These are phyloP conservation scores for Crepidotus variabilis DNA, from an alignment of 768 basidiomycete species.

Conservation along the genomic window DNA sequence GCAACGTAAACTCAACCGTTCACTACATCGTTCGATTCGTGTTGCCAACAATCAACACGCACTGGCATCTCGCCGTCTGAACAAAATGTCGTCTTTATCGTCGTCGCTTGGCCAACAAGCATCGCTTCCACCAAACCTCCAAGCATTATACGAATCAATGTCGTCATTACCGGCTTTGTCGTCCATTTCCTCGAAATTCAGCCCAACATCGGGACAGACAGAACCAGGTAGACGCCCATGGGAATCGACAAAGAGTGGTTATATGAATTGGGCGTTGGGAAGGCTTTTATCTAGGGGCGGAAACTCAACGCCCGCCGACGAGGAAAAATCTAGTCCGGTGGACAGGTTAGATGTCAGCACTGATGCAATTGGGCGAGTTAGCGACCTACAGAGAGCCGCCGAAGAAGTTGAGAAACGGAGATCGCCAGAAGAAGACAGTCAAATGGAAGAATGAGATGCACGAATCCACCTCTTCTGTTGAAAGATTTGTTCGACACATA, in stretches of 20 bases:
- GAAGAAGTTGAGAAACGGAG: background rate
- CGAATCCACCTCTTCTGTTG: background rate
- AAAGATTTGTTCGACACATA: background rate
- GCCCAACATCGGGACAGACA: constrained; percentile 30
- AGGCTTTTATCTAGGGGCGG: constrained; percentile 38
- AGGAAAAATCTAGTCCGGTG: background rate
- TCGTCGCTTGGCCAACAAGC: constrained; percentile 32
- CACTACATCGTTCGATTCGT: constrained; percentile 51
- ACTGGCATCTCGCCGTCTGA: constrained; percentile 44
- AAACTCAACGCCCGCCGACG: background rate
- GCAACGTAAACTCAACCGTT: constrained; percentile 64
- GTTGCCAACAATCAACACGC: constrained; percentile 40
- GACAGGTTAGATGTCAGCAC: background rate
- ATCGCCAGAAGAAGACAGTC: background rate
- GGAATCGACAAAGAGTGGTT: constrained; percentile 74
- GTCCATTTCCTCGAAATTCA: constrained; percentile 28
- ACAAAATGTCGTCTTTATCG: constrained; percentile 30
- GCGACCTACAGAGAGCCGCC: background rate
- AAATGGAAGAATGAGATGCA: background rate
- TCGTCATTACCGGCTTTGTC: constrained; percentile 46
- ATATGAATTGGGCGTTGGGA: constrained; percentile 71
- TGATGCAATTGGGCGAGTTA: background rate
- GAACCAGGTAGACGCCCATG: constrained; percentile 72
- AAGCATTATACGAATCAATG: constrained; percentile 42
- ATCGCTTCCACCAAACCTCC: constrained; percentile 35